phyloP scores from a whole-genome alignment of 73 alveolate species.

The Diophrys appendiculata region DNA sequence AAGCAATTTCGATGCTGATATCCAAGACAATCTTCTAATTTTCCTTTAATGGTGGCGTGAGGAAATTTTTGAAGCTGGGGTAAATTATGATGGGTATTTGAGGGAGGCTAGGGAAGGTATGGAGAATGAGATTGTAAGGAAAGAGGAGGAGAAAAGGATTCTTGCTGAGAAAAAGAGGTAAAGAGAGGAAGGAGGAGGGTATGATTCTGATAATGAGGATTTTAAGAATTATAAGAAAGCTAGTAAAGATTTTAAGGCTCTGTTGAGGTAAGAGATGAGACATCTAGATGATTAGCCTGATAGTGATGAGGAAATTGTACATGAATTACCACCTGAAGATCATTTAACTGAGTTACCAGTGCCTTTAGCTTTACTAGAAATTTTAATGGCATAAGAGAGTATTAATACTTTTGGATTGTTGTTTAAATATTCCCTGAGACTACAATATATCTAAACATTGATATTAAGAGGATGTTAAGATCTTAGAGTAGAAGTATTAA shows the following conservation, averaged over 20 bases:
- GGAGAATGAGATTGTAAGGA: not conserved
- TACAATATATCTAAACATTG: constrained; percentile 19
- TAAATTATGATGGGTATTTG: constrained; percentile 34
- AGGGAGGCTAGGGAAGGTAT: not conserved
- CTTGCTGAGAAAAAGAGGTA: not conserved
- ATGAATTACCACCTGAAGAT: not conserved
- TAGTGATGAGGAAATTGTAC: not conserved
- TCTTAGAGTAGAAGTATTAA: constrained; percentile 22
- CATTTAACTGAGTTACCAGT: not conserved
- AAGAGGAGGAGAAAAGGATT: not conserved
- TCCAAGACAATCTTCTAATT: constrained; percentile 14
- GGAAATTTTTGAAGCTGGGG: constrained; percentile 14
- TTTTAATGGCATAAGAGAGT: not conserved
- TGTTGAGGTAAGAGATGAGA: not conserved
- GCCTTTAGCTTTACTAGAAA: not conserved
- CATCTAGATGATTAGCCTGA: not conserved
- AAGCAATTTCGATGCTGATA: not conserved
- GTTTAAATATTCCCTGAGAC: constrained; percentile 4
- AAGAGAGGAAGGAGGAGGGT: not conserved
- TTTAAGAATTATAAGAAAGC: no score
- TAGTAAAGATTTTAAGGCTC: not conserved
- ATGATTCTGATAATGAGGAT: not conserved
- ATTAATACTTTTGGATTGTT: not conserved
- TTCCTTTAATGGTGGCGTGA: constrained; percentile 13
- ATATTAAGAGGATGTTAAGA: constrained; percentile 23